Base-by-base conservation (phyloP, 2,329 filamentous ascomycete species). In the Beauveria brongniartii region DNA sequence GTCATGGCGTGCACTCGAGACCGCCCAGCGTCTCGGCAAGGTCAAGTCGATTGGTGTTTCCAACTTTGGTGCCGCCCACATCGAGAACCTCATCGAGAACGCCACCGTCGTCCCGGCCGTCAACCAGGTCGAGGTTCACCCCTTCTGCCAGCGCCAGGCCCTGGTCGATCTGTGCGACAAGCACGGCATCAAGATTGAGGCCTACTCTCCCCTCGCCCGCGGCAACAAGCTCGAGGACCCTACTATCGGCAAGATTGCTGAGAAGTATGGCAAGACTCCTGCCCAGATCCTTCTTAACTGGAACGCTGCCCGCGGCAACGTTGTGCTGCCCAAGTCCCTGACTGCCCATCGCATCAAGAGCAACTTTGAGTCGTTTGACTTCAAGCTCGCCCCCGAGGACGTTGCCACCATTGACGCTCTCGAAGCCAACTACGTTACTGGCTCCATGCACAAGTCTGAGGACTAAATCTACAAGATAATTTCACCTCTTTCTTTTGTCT, bases 61-160 rank as follows among this genome's bases (percentile, higher is more conserved):
- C 67, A 93, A 93, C 78, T 92, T 88, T 70, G 90, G 89, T 0
- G 82, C 89, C 53, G 69, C 72, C n/a, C 75, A 86, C 66, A 71
- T 87, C 18, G 78, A 84, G 71, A 69, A 74, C n/a, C 73, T 86
- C 34, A 73, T 86, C 1, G 67, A 79, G 66, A 82, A 84, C 7
- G 83, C 84, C 47, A 79, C 77, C 59, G 73, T 89, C 58, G 69
- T 78, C 0, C 90, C 90, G 0, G 85, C 83, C 5, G 81, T 88
- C 65, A 92, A 93, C 77, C 90, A 93, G 78, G 87, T 92, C 68
- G 90, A 92, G 76, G 85, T 84, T 65, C 88, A 93, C 73, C 89
- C 89, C 1, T 89, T 90, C 72, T 78, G 88, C 63, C 86, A 87
- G 71, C 86, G 87, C 69, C 77, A 78, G 40, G 76, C 78, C 52